Conservation (phyloP, 108 stramenopile species). For the Mayamaea pseudoterrestris region DNA sequence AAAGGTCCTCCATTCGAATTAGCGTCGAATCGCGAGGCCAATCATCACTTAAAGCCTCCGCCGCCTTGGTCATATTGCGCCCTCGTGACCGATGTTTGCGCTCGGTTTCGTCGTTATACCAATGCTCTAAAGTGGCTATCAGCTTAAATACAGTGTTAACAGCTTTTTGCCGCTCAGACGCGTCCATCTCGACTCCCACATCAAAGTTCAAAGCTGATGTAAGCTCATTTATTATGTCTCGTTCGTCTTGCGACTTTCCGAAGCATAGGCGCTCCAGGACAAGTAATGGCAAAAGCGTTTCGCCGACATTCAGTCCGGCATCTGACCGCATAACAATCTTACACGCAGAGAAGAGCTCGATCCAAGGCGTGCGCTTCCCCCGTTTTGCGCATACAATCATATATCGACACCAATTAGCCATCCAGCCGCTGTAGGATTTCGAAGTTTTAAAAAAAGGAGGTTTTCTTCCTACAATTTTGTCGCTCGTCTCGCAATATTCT, state of each 20-base stretch:
- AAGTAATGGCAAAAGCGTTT: conserved; percentile 74
- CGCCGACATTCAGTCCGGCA: conserved; percentile 47
- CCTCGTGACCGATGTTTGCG: neutral
- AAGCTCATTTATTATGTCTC: conserved; percentile 46
- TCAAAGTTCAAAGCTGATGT: conserved; percentile 29
- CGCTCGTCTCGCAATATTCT: conserved; percentile 35
- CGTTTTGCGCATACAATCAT: conserved; percentile 35
- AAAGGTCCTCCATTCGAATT: conserved; percentile 40
- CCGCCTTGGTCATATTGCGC: neutral
- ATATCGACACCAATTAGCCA: conserved; percentile 34
- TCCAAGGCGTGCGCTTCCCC: conserved; percentile 46
- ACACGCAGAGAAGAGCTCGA: conserved; percentile 54
- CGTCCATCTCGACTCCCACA: conserved; percentile 8
- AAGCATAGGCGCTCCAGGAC: conserved; percentile 73
- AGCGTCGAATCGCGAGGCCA: conserved; percentile 56
- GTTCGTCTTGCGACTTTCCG: conserved; percentile 44
- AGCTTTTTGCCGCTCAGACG: conserved; percentile 44
- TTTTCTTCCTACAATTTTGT: conserved; percentile 12
- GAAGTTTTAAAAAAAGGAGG: conserved; percentile 67
- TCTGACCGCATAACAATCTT: conserved; percentile 60
- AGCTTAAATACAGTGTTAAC: conserved; percentile 47
- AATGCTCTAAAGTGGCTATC: conserved; percentile 49
- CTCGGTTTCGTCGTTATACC: conserved; percentile 33
- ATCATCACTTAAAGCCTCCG: neutral
- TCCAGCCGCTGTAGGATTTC: conserved; percentile 53